A percentile compares a stretch with the other conserved stretches of the same genome.
Conservation (phyloP, 139 green algal species). For the Tetradesmus obliquus region DNA sequence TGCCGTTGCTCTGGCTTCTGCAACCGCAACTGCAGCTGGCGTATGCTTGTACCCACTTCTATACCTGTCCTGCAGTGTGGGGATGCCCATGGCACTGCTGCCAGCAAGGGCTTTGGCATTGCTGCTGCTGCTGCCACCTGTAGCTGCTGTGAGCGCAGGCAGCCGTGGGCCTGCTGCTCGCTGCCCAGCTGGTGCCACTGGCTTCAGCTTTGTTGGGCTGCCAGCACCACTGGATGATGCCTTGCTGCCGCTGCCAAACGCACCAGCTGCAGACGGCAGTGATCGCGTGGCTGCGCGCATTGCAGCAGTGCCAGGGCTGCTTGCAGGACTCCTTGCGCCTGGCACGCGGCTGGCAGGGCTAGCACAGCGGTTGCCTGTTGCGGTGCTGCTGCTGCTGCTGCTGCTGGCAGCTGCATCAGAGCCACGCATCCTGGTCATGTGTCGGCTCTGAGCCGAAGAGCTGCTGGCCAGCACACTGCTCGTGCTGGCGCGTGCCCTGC, state of each 20-base stretch:
- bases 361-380: background rate
- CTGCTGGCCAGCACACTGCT: slow-evolving; percentile 2
- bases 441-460: background rate
- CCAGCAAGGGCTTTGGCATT: background rate
- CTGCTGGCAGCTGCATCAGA: background rate
- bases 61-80: slow-evolving; percentile 9
- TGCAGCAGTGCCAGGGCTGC: background rate
- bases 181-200: background rate
- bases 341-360: background rate
- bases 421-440: slow-evolving; percentile 6
- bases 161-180: background rate
- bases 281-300: background rate
- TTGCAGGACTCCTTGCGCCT: background rate
- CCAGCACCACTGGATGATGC: background rate
- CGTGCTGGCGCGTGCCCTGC: background rate
- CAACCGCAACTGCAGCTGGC: slow-evolving; percentile 8
- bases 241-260: background rate
- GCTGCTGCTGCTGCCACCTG: background rate
- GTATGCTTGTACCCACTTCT: slow-evolving; percentile 13
- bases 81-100: background rate
- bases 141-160: background rate
- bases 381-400: background rate
- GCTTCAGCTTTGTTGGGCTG: background rate
- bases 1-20: slow-evolving; percentile 25
- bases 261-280: background rate